phyloP scores from a whole-genome alignment of 192 early-diverging fungal species.

The Geranomyces variabilis region DNA sequence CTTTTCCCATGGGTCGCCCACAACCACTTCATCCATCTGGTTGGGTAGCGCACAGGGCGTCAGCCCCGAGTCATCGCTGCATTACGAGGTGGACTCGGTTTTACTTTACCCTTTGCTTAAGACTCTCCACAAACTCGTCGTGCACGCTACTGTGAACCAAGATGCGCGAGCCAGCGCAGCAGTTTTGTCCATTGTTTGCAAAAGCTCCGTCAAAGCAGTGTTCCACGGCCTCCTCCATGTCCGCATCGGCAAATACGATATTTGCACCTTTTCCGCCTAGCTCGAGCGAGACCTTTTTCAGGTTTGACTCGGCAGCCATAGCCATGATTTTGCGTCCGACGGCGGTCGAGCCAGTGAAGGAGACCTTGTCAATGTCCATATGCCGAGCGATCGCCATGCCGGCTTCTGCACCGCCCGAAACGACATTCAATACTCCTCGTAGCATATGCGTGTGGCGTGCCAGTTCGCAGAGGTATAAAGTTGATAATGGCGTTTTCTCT shows the following conservation, averaged over 20 bases:
- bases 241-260: conserved; percentile 53
- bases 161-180: conserved; percentile 54
- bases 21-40: conserved; percentile 27
- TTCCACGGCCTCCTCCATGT: conserved; percentile 50
- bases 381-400: conserved; percentile 49
- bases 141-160: conserved; percentile 58
- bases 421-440: conserved; percentile 50
- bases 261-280: conserved; percentile 57
- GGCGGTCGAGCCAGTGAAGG: conserved; percentile 47
- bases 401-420: conserved; percentile 42
- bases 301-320: conserved; percentile 37
- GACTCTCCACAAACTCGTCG: conserved; percentile 44
- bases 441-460: conserved; percentile 39
- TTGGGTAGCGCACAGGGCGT: neutral
- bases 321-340: conserved; percentile 33
- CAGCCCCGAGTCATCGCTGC: neutral
- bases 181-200: conserved; percentile 54
- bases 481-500: conserved; percentile 42
- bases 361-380: conserved; percentile 34
- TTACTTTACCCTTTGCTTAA: conserved; percentile 25
- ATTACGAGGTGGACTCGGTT: neutral
- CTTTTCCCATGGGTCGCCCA: conserved; percentile 50
- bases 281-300: conserved; percentile 55
- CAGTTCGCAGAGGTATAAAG: conserved; percentile 42
- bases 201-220: conserved; percentile 40